Percentiles rank a stretch among this genome's conserved stretches.
These are phyloP conservation scores for Bolboschoenoplectus hybrid DNA, from an alignment of 202 grass and related monocot genomes.

Conservation along the genomic window DNA sequence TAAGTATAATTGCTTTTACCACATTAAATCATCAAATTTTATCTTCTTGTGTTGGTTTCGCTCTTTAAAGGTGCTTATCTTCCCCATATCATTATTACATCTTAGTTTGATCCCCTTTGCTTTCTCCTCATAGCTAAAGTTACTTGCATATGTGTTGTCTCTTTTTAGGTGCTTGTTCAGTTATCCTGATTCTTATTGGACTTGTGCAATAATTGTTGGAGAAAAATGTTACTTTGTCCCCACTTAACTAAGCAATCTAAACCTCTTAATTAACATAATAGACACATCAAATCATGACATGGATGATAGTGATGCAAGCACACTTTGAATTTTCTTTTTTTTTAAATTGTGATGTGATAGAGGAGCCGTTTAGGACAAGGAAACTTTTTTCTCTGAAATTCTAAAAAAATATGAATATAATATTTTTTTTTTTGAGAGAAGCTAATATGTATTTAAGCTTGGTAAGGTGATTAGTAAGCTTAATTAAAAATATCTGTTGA, in stretches of 20 bases:
- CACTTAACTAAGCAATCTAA: not conserved
- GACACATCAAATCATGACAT: constrained; percentile 17
- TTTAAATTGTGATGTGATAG: not conserved
- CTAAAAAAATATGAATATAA: too few species aligned
- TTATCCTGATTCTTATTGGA: constrained; percentile 4
- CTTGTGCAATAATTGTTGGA: constrained; percentile 3
- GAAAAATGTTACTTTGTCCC: constrained; percentile 5
- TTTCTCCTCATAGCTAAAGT: not conserved
- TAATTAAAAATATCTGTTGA: too few species aligned
- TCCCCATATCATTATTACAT: not conserved
- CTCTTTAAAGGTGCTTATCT: constrained; percentile 18
- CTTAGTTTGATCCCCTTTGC: not conserved
- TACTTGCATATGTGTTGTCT: not conserved
- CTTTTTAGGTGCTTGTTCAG: constrained; percentile 4
- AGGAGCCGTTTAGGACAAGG: constrained; percentile 14
- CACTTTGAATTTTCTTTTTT: constrained; percentile 7
- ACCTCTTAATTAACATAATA: constrained; percentile 1
- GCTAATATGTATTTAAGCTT: too few species aligned
- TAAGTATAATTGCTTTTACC: constrained; percentile 5
- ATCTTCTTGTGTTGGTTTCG: not conserved
- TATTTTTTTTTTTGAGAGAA: too few species aligned
- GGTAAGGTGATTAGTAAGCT: too few species aligned
- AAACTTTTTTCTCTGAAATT: not conserved
- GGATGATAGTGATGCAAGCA: not conserved
- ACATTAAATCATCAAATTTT: constrained; percentile 7